Base-by-base conservation (phyloP, 352 stramenopile genomes). In the Aphanomyces stellatus region DNA sequence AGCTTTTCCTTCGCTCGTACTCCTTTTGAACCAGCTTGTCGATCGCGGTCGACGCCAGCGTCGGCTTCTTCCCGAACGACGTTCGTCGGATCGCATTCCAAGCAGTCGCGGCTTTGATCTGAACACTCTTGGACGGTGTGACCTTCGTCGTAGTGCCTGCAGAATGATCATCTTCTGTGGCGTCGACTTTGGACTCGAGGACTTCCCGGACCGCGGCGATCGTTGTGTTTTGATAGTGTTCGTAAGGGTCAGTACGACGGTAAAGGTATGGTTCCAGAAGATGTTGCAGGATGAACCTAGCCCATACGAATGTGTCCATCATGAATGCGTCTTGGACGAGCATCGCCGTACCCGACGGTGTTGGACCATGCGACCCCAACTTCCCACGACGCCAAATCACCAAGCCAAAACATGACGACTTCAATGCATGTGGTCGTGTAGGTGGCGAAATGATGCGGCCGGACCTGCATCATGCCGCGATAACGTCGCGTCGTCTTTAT, bases 341-440 rank as follows among this genome's bases (percentile, higher is more conserved):
- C 49, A 25, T 5, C 13, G n/a, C 51, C 43, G 6, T 51, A 65
- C 57, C 57, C 40, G 30, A 53, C 57, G 11, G 57, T 65, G 35
- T 65, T 37, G 27, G 28, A 51, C 57, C 57, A 65, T 19, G 57
- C 57, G 8, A 24, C 22, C 15, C 57, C 57, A 7, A 65, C 35
- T 4, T 65, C 57, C 17, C 24, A 35, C 25, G 57, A 53, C 30
- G 25, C 57, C 6, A 37, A 5, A 7, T 65, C 57, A 4, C 57
- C 57, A 15, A 65, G 57, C 57, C 57, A 65, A 22, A 51, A 65
- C 57, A 65, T 65, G 43, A 65, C n/a, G 13, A 65, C 57, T 53
- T 65, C 57, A 15, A 65, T 34, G 19, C 57, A 65, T 33, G 57
- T 65, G 27, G 2, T 51, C 22, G 57, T 65, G n/a, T 65, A 65